Evolutionary conservation across 306 rosid species (phyloP).

Genomic region (Cucurbita argyrosperma): DNA sequence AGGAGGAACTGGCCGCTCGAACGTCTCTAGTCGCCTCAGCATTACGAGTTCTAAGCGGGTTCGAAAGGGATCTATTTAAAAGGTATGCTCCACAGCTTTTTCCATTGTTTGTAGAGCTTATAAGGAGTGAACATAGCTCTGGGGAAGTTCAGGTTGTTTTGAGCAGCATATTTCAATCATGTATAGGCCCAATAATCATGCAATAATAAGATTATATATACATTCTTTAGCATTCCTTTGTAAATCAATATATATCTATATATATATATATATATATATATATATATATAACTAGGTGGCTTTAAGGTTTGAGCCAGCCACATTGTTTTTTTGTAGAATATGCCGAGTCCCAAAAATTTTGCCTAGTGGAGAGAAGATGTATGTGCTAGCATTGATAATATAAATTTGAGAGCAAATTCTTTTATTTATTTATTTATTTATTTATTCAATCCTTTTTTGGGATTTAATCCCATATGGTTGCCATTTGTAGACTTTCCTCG

Average conservation of each 20-base stretch:
- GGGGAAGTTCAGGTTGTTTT: constrained; percentile 82
- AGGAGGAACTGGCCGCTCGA: constrained; percentile 83
- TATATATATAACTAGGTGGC: neutral
- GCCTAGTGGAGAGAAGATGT: constrained; percentile 1
- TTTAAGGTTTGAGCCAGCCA: neutral
- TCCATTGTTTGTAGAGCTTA: constrained; percentile 76
- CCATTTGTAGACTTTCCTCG: neutral
- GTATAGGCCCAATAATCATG: constrained; percentile 68
- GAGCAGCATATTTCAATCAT: constrained; percentile 60
- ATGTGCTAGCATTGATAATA: neutral
- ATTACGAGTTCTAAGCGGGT: constrained; percentile 41
- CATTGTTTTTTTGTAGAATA: neutral
- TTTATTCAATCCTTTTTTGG: neutral
- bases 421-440: neutral
- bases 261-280: neutral
- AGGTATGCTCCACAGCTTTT: constrained; percentile 54
- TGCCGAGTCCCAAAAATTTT: neutral
- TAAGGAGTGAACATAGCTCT: constrained; percentile 73
- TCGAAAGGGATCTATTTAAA: constrained; percentile 46
- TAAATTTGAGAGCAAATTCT: neutral
- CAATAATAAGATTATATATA: constrained; percentile 16
- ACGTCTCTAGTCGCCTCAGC: constrained; percentile 62
- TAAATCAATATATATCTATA: neutral
- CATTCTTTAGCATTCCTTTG: neutral
- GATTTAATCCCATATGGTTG: neutral